phyloP scores from a whole-genome alignment of 2,329 filamentous ascomycete genomes.

The Colletotrichum theobromicola region DNA sequence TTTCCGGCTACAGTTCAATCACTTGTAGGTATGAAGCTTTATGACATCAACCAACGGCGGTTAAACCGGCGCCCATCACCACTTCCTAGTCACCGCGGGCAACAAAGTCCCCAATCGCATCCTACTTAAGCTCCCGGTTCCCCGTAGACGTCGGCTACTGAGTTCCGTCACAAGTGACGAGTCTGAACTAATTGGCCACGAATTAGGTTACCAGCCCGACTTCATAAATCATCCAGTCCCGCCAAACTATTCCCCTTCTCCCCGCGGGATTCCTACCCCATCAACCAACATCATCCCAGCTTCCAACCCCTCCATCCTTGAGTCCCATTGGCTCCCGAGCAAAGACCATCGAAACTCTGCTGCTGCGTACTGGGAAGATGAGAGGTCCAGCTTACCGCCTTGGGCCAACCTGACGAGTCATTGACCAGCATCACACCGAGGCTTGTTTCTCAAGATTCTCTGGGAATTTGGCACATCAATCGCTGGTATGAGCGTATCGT shows the following conservation, averaged over 20 bases:
- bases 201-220: background rate
- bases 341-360: background rate
- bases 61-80: rapidly evolving
- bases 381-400: background rate
- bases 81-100: background rate
- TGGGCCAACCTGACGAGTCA: background rate
- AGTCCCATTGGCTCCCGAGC: background rate
- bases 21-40: no score
- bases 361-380: background rate
- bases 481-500: background rate
- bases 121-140: background rate
- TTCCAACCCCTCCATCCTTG: background rate
- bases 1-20: no score
- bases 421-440: background rate
- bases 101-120: background rate
- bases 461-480: background rate
- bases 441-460: no score
- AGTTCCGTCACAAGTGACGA: background rate
- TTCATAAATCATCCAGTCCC: background rate
- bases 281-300: background rate
- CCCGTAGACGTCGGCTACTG: background rate
- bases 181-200: background rate
- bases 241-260: no score
- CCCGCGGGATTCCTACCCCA: no score
- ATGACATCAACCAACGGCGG: background rate